Conservation (phyloP, 345 rosid genomes). For the Linum usitatissimum region DNA sequence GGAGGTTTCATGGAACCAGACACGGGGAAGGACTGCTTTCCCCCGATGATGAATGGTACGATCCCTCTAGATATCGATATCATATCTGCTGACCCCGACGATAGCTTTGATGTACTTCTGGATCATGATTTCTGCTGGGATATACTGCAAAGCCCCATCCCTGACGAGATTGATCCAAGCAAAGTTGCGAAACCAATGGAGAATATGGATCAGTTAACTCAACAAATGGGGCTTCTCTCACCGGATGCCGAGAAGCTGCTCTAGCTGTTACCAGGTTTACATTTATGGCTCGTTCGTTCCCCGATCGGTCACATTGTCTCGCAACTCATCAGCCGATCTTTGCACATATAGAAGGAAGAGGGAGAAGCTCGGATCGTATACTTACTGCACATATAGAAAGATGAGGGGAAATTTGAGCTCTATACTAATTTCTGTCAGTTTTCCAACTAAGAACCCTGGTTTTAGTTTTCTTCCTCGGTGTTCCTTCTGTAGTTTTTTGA, state of each 20-base stretch:
- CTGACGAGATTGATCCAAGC: constrained; percentile 51
- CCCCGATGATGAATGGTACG: constrained; percentile 31
- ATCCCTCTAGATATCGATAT: constrained; percentile 43
- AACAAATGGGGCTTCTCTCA: constrained; percentile 71
- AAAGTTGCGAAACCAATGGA: constrained; percentile 26
- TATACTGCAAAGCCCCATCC: constrained; percentile 38
- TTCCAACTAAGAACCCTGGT: no score
- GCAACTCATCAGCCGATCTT: no score
- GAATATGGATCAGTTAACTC: constrained; percentile 64
- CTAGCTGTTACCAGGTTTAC: neutral
- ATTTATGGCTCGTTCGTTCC: no score
- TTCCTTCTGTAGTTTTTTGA: no score
- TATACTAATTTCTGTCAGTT: no score
- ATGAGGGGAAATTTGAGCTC: no score
- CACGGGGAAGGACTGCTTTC: constrained; percentile 28
- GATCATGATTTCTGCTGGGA: constrained; percentile 57
- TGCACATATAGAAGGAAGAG: no score
- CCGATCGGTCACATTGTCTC: no score
- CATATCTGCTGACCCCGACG: constrained; percentile 45
- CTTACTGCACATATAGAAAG: no score
- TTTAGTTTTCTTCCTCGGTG: no score
- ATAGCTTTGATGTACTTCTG: constrained; percentile 39
- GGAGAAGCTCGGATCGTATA: no score
- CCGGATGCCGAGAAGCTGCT: constrained; percentile 32
- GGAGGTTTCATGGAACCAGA: constrained; percentile 35